These are phyloP conservation scores for Phytophthora hibernalis DNA, from an alignment of 352 stramenopile genomes.

Conservation along the genomic window DNA sequence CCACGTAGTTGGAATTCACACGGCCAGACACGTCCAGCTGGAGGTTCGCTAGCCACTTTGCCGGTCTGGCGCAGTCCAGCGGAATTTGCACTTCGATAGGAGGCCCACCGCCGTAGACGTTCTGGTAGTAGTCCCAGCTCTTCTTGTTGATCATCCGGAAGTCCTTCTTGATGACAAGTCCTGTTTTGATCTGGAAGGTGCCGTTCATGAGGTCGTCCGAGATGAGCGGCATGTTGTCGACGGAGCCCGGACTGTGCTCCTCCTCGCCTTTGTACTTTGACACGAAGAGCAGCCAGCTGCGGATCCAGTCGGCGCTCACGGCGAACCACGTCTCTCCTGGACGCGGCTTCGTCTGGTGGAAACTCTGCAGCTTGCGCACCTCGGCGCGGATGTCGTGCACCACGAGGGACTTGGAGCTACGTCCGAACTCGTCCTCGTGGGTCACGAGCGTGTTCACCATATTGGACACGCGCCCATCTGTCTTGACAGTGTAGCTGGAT, in stretches of 20 bases:
- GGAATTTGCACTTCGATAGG: slow-evolving; percentile 78
- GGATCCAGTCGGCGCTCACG: slow-evolving; percentile 70
- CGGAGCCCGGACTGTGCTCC: slow-evolving; percentile 56
- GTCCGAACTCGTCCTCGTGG: slow-evolving; percentile 79
- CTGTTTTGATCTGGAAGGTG: slow-evolving; percentile 68
- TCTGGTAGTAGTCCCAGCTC: slow-evolving; percentile 81
- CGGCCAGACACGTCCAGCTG: slow-evolving; percentile 60
- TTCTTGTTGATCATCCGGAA: slow-evolving; percentile 85
- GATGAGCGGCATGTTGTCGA: slow-evolving; percentile 83
- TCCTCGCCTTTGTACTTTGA: slow-evolving; percentile 76
- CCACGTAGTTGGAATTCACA: slow-evolving; percentile 74
- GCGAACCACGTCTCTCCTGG: slow-evolving; percentile 77
- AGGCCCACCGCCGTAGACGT: slow-evolving; percentile 72
- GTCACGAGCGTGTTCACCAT: slow-evolving; percentile 59
- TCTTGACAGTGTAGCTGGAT: slow-evolving; percentile 66
- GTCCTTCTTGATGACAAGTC: slow-evolving; percentile 71
- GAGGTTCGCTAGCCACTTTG: slow-evolving; percentile 58
- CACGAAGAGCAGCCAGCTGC: slow-evolving; percentile 75
- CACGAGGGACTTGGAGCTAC: slow-evolving; percentile 43
- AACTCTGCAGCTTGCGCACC: slow-evolving; percentile 66
- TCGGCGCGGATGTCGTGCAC: slow-evolving; percentile 69
- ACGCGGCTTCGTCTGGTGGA: slow-evolving; percentile 67
- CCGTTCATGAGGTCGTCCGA: slow-evolving; percentile 71
- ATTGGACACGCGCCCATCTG: slow-evolving; percentile 54
- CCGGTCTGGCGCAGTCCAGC: slow-evolving; percentile 55